phyloP scores from a whole-genome alignment of 331 rosid species.

The Pyrus hybrid region DNA sequence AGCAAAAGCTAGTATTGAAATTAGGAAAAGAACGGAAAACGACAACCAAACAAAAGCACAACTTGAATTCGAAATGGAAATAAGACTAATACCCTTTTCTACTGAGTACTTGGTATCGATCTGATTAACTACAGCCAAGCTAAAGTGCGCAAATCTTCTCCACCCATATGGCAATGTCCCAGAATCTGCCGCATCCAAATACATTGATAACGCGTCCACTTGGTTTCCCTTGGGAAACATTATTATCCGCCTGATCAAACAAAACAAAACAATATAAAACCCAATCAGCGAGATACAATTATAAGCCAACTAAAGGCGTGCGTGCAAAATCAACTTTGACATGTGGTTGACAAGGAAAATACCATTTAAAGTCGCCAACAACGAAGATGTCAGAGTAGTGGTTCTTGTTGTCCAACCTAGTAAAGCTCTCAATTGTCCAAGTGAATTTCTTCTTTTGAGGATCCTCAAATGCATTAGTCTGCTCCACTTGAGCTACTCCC shows the following conservation, averaged over 20 bases:
- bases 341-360: slow-evolving; percentile 3
- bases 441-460: slow-evolving; percentile 40
- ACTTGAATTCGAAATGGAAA: neutral
- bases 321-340: neutral
- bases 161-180: slow-evolving; percentile 56
- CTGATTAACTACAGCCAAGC: too few species aligned
- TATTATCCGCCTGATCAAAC: slow-evolving; percentile 60
- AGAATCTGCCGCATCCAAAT: slow-evolving; percentile 73
- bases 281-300: slow-evolving; percentile 1
- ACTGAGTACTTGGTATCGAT: slow-evolving; percentile 49
- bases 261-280: slow-evolving; percentile 12
- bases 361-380: slow-evolving; percentile 69
- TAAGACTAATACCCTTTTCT: slow-evolving; percentile 49
- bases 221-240: slow-evolving; percentile 71
- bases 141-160: too few species aligned
- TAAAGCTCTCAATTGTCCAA: slow-evolving; percentile 62
- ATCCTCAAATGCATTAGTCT: slow-evolving; percentile 34
- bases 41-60: neutral
- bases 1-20: too few species aligned
- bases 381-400: slow-evolving; percentile 52
- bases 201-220: slow-evolving; percentile 66
- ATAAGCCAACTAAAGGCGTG: neutral
- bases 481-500: slow-evolving; percentile 34
- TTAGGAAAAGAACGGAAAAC: too few species aligned
- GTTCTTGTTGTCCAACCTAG: slow-evolving; percentile 46